A percentile compares a stretch with the other conserved stretches of the same genome.
Evolutionary conservation across 2,329 filamentous ascomycete species (phyloP).

Genomic region (Trichoderma sp.): DNA sequence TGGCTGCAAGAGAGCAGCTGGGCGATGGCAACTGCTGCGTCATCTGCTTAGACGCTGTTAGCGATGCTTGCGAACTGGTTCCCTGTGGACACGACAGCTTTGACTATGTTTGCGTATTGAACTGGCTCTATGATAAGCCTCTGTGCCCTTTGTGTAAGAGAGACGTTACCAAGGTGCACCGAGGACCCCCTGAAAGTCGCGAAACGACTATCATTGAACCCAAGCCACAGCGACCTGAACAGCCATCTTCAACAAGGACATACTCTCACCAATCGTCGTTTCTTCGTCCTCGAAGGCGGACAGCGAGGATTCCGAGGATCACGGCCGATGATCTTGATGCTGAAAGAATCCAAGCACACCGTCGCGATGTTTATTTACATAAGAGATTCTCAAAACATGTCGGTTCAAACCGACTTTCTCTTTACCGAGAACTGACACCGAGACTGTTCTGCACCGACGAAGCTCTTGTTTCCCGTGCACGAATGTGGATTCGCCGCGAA

Average conservation of each 20-base stretch:
- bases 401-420: constrained; percentile 74
- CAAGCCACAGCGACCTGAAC: constrained; percentile 31
- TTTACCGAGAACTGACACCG: constrained; percentile 72
- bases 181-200: constrained; percentile 53
- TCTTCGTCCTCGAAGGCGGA: constrained; percentile 10
- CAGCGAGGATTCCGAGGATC: neutral
- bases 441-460: constrained; percentile 60
- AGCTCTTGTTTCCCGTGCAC: constrained; percentile 70
- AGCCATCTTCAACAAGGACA: neutral
- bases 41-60: constrained; percentile 78
- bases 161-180: constrained; percentile 56
- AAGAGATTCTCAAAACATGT: constrained; percentile 76
- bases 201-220: constrained; percentile 53
- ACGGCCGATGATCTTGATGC: neutral
- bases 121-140: constrained; percentile 72
- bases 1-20: constrained; percentile 31
- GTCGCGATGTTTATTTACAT: constrained; percentile 70
- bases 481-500: constrained; percentile 80
- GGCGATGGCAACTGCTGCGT: constrained; percentile 58
- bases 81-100: constrained; percentile 81
- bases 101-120: constrained; percentile 80
- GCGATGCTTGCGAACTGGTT: constrained; percentile 66
- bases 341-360: constrained; percentile 39
- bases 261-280: neutral
- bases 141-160: constrained; percentile 77